Evolutionary conservation across 306 rosid species (phyloP), one percentile per base, ranked within the genome.

Genomic region (Dryas alaskensis): DNA sequence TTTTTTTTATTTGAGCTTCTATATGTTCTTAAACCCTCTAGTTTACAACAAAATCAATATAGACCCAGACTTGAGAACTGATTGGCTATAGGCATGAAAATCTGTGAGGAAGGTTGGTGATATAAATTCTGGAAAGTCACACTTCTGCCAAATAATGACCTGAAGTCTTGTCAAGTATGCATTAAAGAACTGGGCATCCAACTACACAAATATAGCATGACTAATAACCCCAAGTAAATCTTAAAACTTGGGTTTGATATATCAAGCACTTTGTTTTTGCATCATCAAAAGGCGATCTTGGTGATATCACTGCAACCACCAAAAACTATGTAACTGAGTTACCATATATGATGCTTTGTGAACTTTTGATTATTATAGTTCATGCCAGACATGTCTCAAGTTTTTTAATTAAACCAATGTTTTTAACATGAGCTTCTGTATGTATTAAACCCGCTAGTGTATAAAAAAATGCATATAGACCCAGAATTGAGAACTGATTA

Each of bases 181-280:
- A 53, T 8, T 22, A 22, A 49, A 14, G 10, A 49, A 19, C 39
- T 68, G 19, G 51, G 57, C 17, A 68, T n/a, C 59, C 42, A 52
- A 44, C 50, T 67, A 25, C 50, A 17, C 40, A 43, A 22, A 55
- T 85, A 49, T 74, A 51, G 87, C 90, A 47, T 87, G 92, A 86
- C 76, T 42, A 77, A 88, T 85, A 92, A 85, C 5, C 94, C 91
- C 90, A 88, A 84, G 89, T 60, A 10, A 60, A 76, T 53, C 91
- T 90, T 64, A 69, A 48, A 67, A 79, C 92, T 83, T 83, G 94
- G 94, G 87, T 44, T 86, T 87, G 91, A 92, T 85, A 83, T 84
- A 86, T 80, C 89, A 88, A 59, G 92, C 89, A 19, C 57, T 46
- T 81, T 81, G 71, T 81, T 87, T 77, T 91, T 48, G 90, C 95